Percentiles rank a stretch among this genome's conserved stretches.
Conservation (phyloP, 2,329 filamentous ascomycete genomes). For the Amylocarpus encephaloides region DNA sequence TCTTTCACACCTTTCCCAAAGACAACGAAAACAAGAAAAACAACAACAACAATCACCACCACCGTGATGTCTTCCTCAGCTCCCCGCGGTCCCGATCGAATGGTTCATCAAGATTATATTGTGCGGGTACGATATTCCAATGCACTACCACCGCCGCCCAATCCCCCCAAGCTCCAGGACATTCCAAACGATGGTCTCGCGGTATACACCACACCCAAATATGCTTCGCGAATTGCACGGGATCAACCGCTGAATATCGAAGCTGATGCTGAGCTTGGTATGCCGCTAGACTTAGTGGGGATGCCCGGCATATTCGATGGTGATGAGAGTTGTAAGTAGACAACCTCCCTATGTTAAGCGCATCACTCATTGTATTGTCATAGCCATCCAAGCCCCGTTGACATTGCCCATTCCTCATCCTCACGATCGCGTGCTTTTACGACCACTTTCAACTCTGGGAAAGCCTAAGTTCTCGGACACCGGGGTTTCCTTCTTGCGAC, state of each 20-base stretch:
- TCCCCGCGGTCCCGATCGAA: slow-evolving; percentile 35
- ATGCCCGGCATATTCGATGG: slow-evolving; percentile 93
- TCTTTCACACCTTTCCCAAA: no score
- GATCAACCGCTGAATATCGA: slow-evolving; percentile 96
- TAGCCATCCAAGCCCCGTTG: slow-evolving; percentile 76
- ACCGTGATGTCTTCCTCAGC: slow-evolving; percentile 27
- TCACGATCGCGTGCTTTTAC: slow-evolving; percentile 75
- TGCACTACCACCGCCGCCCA: slow-evolving; percentile 86
- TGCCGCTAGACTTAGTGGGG: slow-evolving; percentile 92
- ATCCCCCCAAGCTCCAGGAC: slow-evolving; percentile 92
- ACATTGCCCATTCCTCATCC: slow-evolving; percentile 69
- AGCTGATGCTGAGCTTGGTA: slow-evolving; percentile 93
- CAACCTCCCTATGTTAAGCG: slow-evolving; percentile 13
- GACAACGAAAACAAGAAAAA: no score
- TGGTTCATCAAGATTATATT: slow-evolving; percentile 91
- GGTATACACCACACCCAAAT: slow-evolving; percentile 85
- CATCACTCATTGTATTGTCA: slow-evolving; percentile 20
- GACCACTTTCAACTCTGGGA: slow-evolving; percentile 76
- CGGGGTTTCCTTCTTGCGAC: slow-evolving; percentile 85
- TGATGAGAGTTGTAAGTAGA: slow-evolving; percentile 75
- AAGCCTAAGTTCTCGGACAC: slow-evolving; percentile 72
- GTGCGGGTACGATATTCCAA: slow-evolving; percentile 94
- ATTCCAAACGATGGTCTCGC: slow-evolving; percentile 90
- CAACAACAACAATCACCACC: no score
- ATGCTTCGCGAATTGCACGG: slow-evolving; percentile 80